Base-by-base conservation (phyloP, 345 rosid genomes). In the Moricandia moricandioides region DNA sequence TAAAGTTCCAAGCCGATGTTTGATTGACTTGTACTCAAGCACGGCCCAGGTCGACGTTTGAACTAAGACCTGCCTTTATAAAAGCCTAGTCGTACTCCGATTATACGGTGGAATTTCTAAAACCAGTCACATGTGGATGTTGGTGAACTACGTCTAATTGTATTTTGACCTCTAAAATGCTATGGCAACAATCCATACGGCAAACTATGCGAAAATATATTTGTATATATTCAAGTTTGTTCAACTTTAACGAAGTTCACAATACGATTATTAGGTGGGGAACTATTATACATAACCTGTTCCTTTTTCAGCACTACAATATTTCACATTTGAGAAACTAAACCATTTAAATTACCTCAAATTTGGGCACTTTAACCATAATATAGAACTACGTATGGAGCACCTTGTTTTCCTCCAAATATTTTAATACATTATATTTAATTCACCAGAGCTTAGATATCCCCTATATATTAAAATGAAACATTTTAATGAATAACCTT, bases 391-490 rank as follows among this genome's bases (percentile, higher is more conserved):
- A 49, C 10, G 17, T n/a, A 34, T 62, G 26, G 29, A 8, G 7
- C 35, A 34, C 35, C 52, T 72, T 24, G 16, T 37, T 37, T 26
- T 37, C 9, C 37, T 63, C 7, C n/a, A 58, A 58, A 12, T n/a
- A 57, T 21, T 21, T 14, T 29, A 58, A 47, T 67, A 49, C 58
- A 2, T 9, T 9, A 30, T 56, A 17, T 43, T 40, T 47, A 31
- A 73, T 6, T 67, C 72, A 58, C 78, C 78, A 67, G 31, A 21
- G 24, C 24, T 21, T 21, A 21, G 24, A 21, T 21, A 21, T 21
- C 24, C 24, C 24, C 24, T 21, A 21, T 21, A 21, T 21, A 21
- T 21, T 21, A 21, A 21, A 21, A 21, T 21, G 24, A 21, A 21
- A 21, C 24, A 21, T 21, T 21, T 21, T 21, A 21, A 21, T 21